Percentiles rank a stretch among this genome's conserved stretches.
Evolutionary conservation across 495 filamentous ascomycete species (phyloP).

Genomic region (Cercophora newfieldiana): DNA sequence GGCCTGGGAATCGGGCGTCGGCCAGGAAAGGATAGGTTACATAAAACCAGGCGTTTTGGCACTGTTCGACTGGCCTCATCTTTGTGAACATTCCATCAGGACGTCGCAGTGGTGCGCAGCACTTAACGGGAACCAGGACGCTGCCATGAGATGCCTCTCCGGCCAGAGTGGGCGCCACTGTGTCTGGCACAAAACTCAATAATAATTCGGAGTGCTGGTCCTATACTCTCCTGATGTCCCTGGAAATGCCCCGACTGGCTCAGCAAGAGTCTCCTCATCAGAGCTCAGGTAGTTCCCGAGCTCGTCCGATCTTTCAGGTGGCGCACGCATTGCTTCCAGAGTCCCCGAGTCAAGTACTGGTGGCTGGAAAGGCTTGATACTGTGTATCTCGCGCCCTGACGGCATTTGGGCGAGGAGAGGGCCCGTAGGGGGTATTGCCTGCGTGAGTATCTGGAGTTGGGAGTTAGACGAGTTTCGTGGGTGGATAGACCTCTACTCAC

Average conservation of each 20-base stretch:
- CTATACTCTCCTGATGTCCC: constrained; percentile 38
- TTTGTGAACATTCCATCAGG: no score
- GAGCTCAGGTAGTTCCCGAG: constrained; percentile 44
- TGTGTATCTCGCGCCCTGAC: constrained; percentile 83
- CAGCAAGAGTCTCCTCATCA: constrained; percentile 42
- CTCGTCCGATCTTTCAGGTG: constrained; percentile 54
- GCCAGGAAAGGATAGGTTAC: constrained; percentile 1
- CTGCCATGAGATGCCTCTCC: no score
- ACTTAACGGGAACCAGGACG: no score
- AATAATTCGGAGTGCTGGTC: constrained; percentile 43
- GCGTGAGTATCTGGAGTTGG: constrained; percentile 68
- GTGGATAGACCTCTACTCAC: constrained; percentile 50
- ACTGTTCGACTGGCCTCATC: no score
- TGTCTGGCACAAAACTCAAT: constrained; percentile 18
- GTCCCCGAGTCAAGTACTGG: constrained; percentile 57
- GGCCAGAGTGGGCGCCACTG: background rate
- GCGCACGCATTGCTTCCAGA: constrained; percentile 53
- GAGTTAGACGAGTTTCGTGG: background rate
- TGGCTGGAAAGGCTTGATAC: constrained; percentile 58
- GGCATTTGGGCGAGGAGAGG: constrained; percentile 75
- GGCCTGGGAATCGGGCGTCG: background rate
- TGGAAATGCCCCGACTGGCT: constrained; percentile 39
- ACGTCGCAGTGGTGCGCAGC: no score
- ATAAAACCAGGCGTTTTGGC: constrained; percentile 1
- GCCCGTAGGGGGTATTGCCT: constrained; percentile 68